Percentiles rank a stretch among this genome's conserved stretches.
Conservation (phyloP, 2,329 filamentous ascomycete genomes). For the Bretziella fagacearum region DNA sequence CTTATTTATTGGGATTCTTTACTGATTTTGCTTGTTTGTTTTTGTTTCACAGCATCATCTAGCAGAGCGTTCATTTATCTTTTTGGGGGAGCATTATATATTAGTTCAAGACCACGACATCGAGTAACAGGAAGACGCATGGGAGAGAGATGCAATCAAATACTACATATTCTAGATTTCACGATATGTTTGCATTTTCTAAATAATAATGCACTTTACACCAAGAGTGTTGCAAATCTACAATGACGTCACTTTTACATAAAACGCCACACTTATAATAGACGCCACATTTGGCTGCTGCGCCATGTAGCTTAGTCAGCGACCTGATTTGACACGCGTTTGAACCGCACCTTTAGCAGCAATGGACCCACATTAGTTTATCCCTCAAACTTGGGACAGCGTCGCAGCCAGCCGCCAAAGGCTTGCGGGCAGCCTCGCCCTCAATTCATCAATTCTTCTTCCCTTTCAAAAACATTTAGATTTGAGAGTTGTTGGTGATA, state of each 20-base stretch:
- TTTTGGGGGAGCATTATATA: not conserved
- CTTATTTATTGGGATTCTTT: constrained; percentile 1
- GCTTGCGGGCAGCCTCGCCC: not conserved
- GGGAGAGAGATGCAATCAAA: not conserved
- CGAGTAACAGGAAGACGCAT: not conserved
- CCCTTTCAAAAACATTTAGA: too few species aligned
- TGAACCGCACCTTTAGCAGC: not conserved
- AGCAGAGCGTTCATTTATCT: not conserved
- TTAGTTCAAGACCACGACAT: not conserved
- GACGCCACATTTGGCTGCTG: not conserved
- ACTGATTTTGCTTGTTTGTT: not conserved
- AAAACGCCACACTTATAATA: too few species aligned
- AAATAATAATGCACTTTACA: too few species aligned
- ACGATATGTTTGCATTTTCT: not conserved
- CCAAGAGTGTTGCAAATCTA: too few species aligned
- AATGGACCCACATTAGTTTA: not conserved
- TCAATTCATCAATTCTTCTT: not conserved
- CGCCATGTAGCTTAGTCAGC: not conserved
- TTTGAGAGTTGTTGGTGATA: not conserved
- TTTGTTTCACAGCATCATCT: not conserved
- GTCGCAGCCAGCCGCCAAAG: not conserved
- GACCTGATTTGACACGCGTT: not conserved
- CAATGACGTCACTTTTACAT: too few species aligned
- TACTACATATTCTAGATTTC: not conserved
- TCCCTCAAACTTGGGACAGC: constrained; percentile 1